These are phyloP conservation scores for Podila epigama DNA, from an alignment of 192 early-diverging fungal species.

Conservation along the genomic window DNA sequence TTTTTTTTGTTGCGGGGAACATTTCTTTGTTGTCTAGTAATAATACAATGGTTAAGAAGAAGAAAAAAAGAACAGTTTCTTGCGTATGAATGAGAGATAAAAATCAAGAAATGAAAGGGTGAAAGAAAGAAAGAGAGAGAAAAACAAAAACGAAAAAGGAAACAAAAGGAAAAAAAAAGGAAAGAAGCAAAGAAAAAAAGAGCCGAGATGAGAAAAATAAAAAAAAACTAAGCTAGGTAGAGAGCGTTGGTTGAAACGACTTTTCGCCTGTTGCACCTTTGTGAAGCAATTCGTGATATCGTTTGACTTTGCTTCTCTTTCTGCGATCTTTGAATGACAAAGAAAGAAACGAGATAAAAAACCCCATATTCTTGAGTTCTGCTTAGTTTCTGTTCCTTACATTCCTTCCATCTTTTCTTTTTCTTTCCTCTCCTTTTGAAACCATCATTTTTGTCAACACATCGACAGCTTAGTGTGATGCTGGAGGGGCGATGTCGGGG, in stretches of 20 bases:
- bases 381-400: neutral
- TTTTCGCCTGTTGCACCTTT: too few relatives aligned
- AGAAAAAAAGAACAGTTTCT: neutral
- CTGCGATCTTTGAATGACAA: too few relatives aligned
- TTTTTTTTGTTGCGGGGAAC: too few relatives aligned
- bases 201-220: neutral
- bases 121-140: neutral
- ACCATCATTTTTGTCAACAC: neutral
- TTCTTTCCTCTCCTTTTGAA: neutral
- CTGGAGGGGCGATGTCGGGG: slow-evolving; percentile 47
- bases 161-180: neutral
- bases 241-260: too few relatives aligned
- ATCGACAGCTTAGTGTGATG: slow-evolving; percentile 38
- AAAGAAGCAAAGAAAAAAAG: neutral
- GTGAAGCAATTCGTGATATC: too few relatives aligned
- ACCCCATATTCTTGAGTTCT: too few relatives aligned
- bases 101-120: neutral
- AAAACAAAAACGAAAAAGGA: neutral
- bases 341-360: neutral
- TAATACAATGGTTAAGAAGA: slow-evolving; percentile 2
- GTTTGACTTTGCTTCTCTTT: too few relatives aligned
- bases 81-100: slow-evolving; percentile 1
- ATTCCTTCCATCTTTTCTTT: neutral
- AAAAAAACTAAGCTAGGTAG: too few relatives aligned
- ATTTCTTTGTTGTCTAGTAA: too few relatives aligned